Conservation (phyloP, 768 basidiomycete genomes). For the Crassisporium funariophilum region DNA sequence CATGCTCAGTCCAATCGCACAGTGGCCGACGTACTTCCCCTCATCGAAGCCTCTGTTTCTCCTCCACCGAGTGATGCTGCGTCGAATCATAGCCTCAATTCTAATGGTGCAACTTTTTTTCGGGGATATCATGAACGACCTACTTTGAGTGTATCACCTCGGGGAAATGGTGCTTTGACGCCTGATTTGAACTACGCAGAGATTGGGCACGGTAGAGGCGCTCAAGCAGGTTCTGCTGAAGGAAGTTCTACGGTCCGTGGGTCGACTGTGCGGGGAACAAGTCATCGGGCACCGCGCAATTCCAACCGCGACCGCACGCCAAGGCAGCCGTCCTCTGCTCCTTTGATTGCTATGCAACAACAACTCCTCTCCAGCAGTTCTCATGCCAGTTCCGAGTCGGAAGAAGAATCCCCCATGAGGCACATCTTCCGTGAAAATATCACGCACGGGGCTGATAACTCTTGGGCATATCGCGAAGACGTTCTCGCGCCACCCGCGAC, state of each 20-base stretch:
- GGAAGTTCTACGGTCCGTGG: not conserved
- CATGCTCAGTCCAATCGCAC: constrained; percentile 33
- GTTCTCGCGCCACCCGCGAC: constrained; percentile 19
- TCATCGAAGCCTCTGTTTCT: constrained; percentile 62
- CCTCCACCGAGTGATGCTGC: constrained; percentile 64
- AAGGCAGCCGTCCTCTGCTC: constrained; percentile 17
- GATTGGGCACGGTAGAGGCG: constrained; percentile 72
- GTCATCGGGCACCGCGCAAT: constrained; percentile 11
- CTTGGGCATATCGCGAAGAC: constrained; percentile 14
- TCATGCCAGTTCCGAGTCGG: constrained; percentile 20
- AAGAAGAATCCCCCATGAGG: constrained; percentile 9
- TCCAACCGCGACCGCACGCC: constrained; percentile 17
- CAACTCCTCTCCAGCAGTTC: constrained; percentile 15
- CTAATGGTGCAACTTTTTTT: constrained; percentile 61
- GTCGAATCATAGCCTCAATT: constrained; percentile 55
- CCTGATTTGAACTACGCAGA: constrained; percentile 78
- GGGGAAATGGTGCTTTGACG: constrained; percentile 59
- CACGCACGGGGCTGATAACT: constrained; percentile 10
- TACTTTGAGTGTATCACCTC: constrained; percentile 32
- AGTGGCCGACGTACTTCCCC: constrained; percentile 53
- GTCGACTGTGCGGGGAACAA: not conserved
- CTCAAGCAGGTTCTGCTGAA: constrained; percentile 23
- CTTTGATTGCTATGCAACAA: constrained; percentile 12
- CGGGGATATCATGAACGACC: constrained; percentile 53
- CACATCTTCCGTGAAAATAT: constrained; percentile 7